These are phyloP conservation scores for Fusarium phyllophilum DNA, from an alignment of 2,329 filamentous ascomycete species.

Conservation along the genomic window DNA sequence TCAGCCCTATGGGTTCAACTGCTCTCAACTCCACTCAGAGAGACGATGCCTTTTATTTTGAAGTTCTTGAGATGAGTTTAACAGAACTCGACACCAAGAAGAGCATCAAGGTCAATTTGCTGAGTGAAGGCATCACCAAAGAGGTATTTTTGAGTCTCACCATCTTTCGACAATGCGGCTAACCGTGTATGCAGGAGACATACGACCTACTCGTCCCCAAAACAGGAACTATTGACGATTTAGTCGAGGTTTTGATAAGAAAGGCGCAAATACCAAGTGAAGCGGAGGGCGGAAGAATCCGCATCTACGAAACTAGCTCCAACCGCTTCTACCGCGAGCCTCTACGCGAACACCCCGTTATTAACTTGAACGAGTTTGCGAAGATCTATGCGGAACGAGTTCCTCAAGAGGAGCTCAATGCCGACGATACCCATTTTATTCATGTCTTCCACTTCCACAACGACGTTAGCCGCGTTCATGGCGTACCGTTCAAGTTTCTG, in stretches of 20 bases:
- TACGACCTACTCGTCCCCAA: slow-evolving; percentile 89
- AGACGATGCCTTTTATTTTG: slow-evolving; percentile 85
- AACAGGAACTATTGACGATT: slow-evolving; percentile 81
- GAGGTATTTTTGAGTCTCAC: slow-evolving; percentile 67
- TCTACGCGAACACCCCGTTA: slow-evolving; percentile 74
- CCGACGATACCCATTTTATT: slow-evolving; percentile 69
- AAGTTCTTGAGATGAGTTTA: slow-evolving; percentile 92
- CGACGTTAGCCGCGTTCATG: slow-evolving; percentile 84
- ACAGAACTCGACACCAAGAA: slow-evolving; percentile 95
- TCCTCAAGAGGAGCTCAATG: slow-evolving; percentile 76
- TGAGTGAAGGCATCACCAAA: slow-evolving; percentile 91
- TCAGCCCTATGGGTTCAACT: slow-evolving; percentile 75
- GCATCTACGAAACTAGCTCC: slow-evolving; percentile 84
- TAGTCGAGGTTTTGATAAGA: slow-evolving; percentile 79
- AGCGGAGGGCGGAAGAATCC: slow-evolving; percentile 72
- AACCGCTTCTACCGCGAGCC: slow-evolving; percentile 88
- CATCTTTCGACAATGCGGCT: not conserved
- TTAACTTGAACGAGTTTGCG: slow-evolving; percentile 86
- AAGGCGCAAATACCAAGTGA: slow-evolving; percentile 85
- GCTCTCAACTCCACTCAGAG: slow-evolving; percentile 77
- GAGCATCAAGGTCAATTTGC: slow-evolving; percentile 81
- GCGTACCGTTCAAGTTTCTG: slow-evolving; percentile 90
- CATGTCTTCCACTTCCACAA: slow-evolving; percentile 93
- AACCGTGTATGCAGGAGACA: slow-evolving; percentile 65
- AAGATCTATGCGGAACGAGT: slow-evolving; percentile 83